These are phyloP conservation scores for Russula olivacea DNA, from an alignment of 768 basidiomycete species.

Conservation along the genomic window DNA sequence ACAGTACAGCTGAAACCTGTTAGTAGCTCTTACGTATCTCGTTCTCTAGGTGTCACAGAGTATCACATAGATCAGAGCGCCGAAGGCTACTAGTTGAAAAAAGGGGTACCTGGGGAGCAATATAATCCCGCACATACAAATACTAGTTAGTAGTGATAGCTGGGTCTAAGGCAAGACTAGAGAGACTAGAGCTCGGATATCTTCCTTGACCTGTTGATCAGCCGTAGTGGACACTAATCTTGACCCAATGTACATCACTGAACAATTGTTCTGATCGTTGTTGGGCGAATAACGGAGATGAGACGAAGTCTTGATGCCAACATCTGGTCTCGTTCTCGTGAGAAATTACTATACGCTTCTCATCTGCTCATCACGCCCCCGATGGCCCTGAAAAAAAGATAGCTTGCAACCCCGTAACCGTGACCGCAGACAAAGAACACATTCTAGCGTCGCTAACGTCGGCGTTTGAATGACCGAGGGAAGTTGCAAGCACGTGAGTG, in stretches of 20 bases:
- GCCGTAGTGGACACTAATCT: neutral
- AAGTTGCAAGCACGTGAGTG: neutral
- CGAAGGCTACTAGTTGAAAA: neutral
- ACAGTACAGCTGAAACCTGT: neutral
- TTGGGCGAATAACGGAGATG: neutral
- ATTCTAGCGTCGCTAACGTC: neutral
- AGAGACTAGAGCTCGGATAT: neutral
- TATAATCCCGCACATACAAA: neutral
- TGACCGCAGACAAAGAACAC: too few species aligned
- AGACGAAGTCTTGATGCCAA: neutral
- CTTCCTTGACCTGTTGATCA: neutral
- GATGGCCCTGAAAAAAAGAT: neutral
- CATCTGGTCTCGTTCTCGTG: neutral
- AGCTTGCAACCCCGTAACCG: neutral
- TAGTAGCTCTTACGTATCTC: neutral
- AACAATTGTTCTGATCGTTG: neutral
- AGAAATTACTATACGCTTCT: neutral
- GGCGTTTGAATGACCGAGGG: neutral
- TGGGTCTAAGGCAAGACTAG: neutral
- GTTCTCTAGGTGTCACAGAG: neutral
- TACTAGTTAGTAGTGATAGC: too few species aligned
- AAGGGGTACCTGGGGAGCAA: neutral
- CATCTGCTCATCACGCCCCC: neutral
- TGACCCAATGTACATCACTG: neutral
- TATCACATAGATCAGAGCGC: neutral